These are phyloP conservation scores for Hypomyces rosellus DNA, from an alignment of 2,329 filamentous ascomycete species.

Conservation along the genomic window DNA sequence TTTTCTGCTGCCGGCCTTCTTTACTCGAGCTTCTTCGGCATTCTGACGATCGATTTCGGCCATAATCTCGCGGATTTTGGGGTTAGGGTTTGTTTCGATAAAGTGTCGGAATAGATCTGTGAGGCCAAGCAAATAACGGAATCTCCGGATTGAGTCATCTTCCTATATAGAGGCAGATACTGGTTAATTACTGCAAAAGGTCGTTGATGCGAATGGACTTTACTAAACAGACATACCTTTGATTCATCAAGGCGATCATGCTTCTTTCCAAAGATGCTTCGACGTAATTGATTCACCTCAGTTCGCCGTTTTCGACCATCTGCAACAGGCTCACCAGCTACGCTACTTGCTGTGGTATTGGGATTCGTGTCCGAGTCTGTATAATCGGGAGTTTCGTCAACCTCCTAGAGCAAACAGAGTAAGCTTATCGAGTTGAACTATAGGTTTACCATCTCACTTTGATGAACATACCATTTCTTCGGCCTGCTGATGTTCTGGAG, in stretches of 20 bases:
- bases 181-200: background rate
- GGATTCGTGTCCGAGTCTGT: constrained; percentile 62
- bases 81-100: constrained; percentile 95
- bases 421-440: background rate
- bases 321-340: constrained; percentile 63
- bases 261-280: constrained; percentile 91
- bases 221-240: constrained; percentile 54
- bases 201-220: background rate
- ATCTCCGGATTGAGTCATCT: constrained; percentile 89
- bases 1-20: constrained; percentile 71
- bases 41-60: constrained; percentile 92
- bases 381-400: constrained; percentile 61
- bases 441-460: background rate
- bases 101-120: constrained; percentile 98
- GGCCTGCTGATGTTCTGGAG: constrained; percentile 38
- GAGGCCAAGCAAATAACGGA: constrained; percentile 87
- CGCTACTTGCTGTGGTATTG: constrained; percentile 73
- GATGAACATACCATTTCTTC: constrained; percentile 44
- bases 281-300: constrained; percentile 81
- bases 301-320: constrained; percentile 83
- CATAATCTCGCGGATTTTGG: constrained; percentile 90
- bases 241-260: constrained; percentile 87
- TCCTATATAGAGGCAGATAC: constrained; percentile 50
- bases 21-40: constrained; percentile 61
- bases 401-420: constrained; percentile 36